Percentiles rank a stretch among this genome's conserved stretches.
Conservation (phyloP, 331 rosid species). For the Arachis monticola region DNA sequence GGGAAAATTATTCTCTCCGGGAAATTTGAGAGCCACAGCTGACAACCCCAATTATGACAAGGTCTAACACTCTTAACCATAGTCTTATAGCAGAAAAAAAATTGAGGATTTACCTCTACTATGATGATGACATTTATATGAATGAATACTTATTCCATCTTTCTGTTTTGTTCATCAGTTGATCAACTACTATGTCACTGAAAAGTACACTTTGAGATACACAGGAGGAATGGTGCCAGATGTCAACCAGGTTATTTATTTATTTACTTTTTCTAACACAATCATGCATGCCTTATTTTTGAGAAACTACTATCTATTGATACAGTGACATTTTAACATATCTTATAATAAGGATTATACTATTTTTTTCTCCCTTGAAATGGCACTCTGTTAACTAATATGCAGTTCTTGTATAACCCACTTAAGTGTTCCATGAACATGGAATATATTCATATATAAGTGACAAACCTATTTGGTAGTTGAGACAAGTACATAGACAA, state of each 20-base stretch:
- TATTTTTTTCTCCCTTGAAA: too few relatives aligned
- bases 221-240: slow-evolving; percentile 99
- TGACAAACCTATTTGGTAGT: too few relatives aligned
- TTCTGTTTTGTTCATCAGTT: slow-evolving; percentile 54
- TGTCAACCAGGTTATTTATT: slow-evolving; percentile 75
- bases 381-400: too few relatives aligned
- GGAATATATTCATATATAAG: too few relatives aligned
- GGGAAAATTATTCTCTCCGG: slow-evolving; percentile 96
- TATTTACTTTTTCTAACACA: slow-evolving; percentile 30
- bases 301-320: too few relatives aligned
- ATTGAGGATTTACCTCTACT: slow-evolving; percentile 14
- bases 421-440: too few relatives aligned
- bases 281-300: neutral
- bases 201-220: slow-evolving; percentile 96
- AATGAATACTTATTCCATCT: slow-evolving; percentile 41
- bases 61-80: slow-evolving; percentile 59
- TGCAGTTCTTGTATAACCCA: too few relatives aligned
- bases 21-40: slow-evolving; percentile 95
- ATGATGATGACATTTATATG: neutral
- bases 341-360: neutral
- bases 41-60: slow-evolving; percentile 85
- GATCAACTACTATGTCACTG: slow-evolving; percentile 76
- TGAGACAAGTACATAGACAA: too few relatives aligned
- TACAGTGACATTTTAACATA: too few relatives aligned
- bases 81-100: slow-evolving; percentile 17